Evolutionary conservation across 768 basidiomycete species (phyloP), one percentile per base, ranked within the genome.

Genomic region (Baorangia bicolor): DNA sequence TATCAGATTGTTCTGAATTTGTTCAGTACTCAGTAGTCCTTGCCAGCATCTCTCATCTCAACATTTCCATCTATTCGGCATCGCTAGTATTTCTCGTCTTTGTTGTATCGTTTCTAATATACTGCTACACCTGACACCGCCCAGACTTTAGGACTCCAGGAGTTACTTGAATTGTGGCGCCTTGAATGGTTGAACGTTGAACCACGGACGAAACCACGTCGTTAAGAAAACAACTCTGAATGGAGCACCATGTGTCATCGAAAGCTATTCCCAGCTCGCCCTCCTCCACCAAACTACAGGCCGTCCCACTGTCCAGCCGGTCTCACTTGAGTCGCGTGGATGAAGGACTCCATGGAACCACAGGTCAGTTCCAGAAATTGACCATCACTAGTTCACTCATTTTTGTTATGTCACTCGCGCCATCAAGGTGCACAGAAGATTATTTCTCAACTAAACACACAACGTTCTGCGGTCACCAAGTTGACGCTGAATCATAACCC

Each of bases 401-500:
- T 31, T 33, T 43, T 49, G 6, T 46, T 28, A 45, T 49, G 21
- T 49, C 25, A 31, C 35, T 45, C 34, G n/a, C 34, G n/a, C 55
- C 35, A 28, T 45, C 27, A 57, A 86, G 85, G 84, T 44, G 86
- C 84, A 5, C 76, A 78, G 54, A 72, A 74, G 42, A 68, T 87
- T 23, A 79, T 87, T 21, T 66, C 73, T 12, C 68, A 75, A 49
- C 75, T 87, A 27, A 72, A 69, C 2, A 61, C 73, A 16, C 79
- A 78, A 23, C 74, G 74, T 23, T 56, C 62, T 31, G 58, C 65
- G 2, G 76, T 87, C 38, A 77, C 77, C 30, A 81, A 78, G 59
- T 73, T 88, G 31, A 71, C 79, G 20, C 60, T 87, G 23, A 79
- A 81, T 12, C 78, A 84, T 53, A 88, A 86, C 60, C 60, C 74